Conservation (phyloP, 345 rosid genomes). For the Salix brachista region DNA sequence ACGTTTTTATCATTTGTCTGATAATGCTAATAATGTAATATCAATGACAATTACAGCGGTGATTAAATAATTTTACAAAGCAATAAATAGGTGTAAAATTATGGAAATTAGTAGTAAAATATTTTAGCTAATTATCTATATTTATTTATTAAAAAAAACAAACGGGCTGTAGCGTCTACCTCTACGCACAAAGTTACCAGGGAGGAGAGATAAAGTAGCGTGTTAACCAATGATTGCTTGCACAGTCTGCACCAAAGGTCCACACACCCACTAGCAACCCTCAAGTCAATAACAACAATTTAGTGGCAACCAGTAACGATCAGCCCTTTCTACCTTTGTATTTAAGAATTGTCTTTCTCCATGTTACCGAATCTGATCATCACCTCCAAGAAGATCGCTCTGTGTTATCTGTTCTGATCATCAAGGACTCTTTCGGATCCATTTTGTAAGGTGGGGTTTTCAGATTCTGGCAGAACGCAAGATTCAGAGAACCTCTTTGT, state of each 20-base stretch:
- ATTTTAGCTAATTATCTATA: too few species aligned
- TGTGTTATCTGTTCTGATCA: not conserved
- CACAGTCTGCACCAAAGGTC: not conserved
- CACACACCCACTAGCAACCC: not conserved
- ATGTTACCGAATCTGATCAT: not conserved
- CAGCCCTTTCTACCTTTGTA: not conserved
- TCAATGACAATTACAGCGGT: too few species aligned
- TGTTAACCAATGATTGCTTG: not conserved
- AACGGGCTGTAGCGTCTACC: too few species aligned
- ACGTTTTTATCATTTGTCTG: too few species aligned
- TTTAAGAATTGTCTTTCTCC: not conserved
- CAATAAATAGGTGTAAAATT: too few species aligned
- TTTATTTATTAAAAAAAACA: too few species aligned
- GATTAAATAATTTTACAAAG: too few species aligned
- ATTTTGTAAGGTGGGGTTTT: not conserved
- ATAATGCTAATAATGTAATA: too few species aligned
- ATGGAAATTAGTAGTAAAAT: too few species aligned
- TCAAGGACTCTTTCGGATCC: too few species aligned
- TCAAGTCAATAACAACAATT: not conserved
- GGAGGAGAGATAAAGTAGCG: too few species aligned
- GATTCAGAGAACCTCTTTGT: not conserved
- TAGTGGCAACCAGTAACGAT: not conserved
- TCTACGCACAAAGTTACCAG: too few species aligned
- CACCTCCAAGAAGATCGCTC: not conserved
- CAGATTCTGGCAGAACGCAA: not conserved